Base-by-base conservation (phyloP, 148 eudicot species). In the Dysphania ambrosioides region DNA sequence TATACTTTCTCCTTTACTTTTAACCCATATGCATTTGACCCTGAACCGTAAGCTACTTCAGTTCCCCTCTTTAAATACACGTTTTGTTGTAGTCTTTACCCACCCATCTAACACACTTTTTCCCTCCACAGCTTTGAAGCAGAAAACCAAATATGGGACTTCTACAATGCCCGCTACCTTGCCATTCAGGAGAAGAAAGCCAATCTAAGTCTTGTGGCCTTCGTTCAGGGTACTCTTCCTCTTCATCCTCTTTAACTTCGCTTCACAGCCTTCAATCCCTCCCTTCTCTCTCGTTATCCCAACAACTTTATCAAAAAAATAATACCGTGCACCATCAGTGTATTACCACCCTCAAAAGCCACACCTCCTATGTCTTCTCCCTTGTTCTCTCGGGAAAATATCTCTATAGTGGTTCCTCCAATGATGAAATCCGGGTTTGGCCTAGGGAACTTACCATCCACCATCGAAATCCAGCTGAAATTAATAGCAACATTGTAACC, bases 361-460 rank as follows among this genome's bases (percentile, higher is more conserved):
- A 88, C 79, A 75, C 86, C 51, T 82, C 95, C 61, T 73, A 79
- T 66, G 73, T 86, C 26, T 88, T 85, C 80, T 82, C 86, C 77
- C 86, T 88, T 30, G 24, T 75, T 7, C 85, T 89, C 72, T 71
- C 82, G 40, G 85, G 81, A 6, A 82, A 87, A 71, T 72, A 85
- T 75, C 85, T 89, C 80, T 78, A 81, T 42, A 79, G 85, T 69
- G 90, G 91, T 72, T 86, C 91, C 29, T 84, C 85, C 71, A 69
- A 81, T 12, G 77, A 83, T 59, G 81, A 89, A 47, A 82, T 91
- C 62, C 83, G 85, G 24, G 72, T 78, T 6, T 89, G 88, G 86
- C 67, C 74, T 18, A 67, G 74, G 8, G 82, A 82, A 63, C 77
- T 78, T 0, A 72, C 84, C 5, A 30, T 15, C 8, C 38, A 70